phyloP scores from a whole-genome alignment of 371 early-diverging fungal genomes.

The Mortierella sp. region DNA sequence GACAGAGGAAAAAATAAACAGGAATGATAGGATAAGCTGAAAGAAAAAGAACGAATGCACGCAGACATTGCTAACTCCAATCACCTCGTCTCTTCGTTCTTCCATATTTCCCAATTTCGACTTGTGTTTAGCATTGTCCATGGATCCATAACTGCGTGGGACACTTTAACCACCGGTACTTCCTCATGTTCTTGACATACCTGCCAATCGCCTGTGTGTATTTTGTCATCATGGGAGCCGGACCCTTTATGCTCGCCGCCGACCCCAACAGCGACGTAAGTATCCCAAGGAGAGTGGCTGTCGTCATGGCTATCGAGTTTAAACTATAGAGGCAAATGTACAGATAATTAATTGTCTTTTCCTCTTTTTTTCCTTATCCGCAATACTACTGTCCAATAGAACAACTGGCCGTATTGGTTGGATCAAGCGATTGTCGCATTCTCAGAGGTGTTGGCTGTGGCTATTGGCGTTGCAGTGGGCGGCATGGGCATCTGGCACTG shows the following conservation, averaged over 20 bases:
- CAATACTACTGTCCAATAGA: constrained; percentile 27
- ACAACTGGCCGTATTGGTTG: constrained; percentile 70
- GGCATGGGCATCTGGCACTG: constrained; percentile 75
- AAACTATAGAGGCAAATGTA: background rate
- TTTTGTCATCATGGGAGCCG: constrained; percentile 72
- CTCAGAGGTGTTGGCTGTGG: constrained; percentile 68
- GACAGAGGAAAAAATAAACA: background rate
- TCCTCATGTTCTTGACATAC: constrained; percentile 84
- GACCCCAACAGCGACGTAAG: constrained; percentile 66
- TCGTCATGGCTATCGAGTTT: background rate
- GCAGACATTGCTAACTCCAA: constrained; percentile 22
- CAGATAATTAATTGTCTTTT: background rate
- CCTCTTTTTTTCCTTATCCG: background rate
- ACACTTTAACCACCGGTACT: constrained; percentile 86
- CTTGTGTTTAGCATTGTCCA: constrained; percentile 52
- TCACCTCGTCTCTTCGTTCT: background rate
- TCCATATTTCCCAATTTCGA: too few relatives aligned
- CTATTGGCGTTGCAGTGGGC: constrained; percentile 72
- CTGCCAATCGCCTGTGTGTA: constrained; percentile 72
- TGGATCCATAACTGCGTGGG: constrained; percentile 92
- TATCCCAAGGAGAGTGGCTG: background rate
- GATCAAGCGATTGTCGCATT: constrained; percentile 72
- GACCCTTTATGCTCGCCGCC: constrained; percentile 69
- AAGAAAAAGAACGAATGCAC: background rate
- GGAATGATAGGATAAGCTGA: background rate